Conservation (phyloP, 1,139 yeast genomes). For the Spencermartinsiella ligniputridi region DNA sequence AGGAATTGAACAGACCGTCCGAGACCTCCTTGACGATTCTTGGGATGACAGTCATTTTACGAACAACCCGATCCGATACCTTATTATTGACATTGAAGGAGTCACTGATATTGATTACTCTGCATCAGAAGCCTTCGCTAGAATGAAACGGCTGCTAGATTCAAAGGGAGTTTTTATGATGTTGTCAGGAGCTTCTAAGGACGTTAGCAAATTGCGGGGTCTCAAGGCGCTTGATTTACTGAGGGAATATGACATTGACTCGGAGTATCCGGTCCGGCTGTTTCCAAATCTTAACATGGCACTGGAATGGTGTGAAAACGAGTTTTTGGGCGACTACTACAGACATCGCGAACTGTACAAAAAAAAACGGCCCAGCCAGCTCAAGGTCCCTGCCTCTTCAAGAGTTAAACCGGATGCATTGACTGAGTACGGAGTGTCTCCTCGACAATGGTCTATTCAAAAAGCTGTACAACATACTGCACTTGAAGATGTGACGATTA, state of each 20-base stretch:
- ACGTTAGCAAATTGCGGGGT: slow-evolving; percentile 43
- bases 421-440: slow-evolving; percentile 44
- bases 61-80: slow-evolving; percentile 61
- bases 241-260: slow-evolving; percentile 20
- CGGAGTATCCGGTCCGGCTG: slow-evolving; percentile 45
- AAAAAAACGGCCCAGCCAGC: background rate
- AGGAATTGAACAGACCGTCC: slow-evolving; percentile 73
- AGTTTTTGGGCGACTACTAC: slow-evolving; percentile 68
- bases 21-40: slow-evolving; percentile 56
- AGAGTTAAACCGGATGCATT: background rate
- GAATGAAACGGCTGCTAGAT: slow-evolving; percentile 73
- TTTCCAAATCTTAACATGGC: slow-evolving; percentile 80
- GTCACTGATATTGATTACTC: slow-evolving; percentile 86
- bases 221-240: slow-evolving; percentile 34
- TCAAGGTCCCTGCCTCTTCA: background rate
- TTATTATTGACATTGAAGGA: slow-evolving; percentile 79
- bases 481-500: slow-evolving; percentile 32
- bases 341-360: slow-evolving; percentile 29
- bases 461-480: slow-evolving; percentile 60
- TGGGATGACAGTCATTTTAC: slow-evolving; percentile 34
- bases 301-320: slow-evolving; percentile 94
- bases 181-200: slow-evolving; percentile 72
- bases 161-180: slow-evolving; percentile 68
- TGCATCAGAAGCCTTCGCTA: slow-evolving; percentile 92
- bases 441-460: slow-evolving; percentile 56